Evolutionary conservation across 164 flowering plant genomes (phyloP).

Genomic region (Vitis vinifera): DNA sequence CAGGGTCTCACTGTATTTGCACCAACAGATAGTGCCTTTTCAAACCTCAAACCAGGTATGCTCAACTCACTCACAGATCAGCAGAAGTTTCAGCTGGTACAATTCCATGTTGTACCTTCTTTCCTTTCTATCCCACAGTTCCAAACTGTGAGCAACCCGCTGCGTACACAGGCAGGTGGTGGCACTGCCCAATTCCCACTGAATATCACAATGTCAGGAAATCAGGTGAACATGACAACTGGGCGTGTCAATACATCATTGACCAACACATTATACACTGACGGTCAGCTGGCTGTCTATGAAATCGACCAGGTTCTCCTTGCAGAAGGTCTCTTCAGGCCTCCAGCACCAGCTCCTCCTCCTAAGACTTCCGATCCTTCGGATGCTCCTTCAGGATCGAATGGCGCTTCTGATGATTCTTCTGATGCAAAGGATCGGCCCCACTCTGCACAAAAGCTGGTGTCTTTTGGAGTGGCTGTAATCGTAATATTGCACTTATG

Average conservation of each 20-base stretch:
- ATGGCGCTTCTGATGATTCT: constrained; percentile 16
- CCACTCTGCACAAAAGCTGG: too few relatives aligned
- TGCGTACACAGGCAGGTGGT: constrained; percentile 37
- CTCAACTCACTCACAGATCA: constrained; percentile 29
- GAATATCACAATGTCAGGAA: constrained; percentile 31
- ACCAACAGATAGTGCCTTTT: constrained; percentile 37
- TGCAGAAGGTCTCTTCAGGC: constrained; percentile 8
- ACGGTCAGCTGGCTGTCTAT: constrained; percentile 22
- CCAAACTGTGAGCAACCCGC: constrained; percentile 34
- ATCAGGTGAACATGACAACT: constrained; percentile 33
- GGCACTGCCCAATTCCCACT: constrained; percentile 22
- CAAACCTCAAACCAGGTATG: constrained; percentile 25
- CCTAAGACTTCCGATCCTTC: constrained; percentile 7
- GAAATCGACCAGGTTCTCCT: constrained; percentile 39
- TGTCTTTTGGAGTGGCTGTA: too few relatives aligned
- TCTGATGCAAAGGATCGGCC: constrained; percentile 21
- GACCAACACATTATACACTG: constrained; percentile 23
- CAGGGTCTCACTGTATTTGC: constrained; percentile 39
- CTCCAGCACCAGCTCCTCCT: constrained; percentile 24
- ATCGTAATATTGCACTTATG: too few relatives aligned
- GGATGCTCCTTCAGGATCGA: constrained; percentile 16
- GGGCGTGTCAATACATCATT: constrained; percentile 28
- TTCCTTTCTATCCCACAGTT: constrained; percentile 22
- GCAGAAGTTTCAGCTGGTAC: constrained; percentile 30
- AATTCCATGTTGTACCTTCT: constrained; percentile 34